Evolutionary conservation across 2,329 filamentous ascomycete genomes (phyloP), one percentile per base, ranked within the genome.

Genomic region (Pseudocercospora eumusae): DNA sequence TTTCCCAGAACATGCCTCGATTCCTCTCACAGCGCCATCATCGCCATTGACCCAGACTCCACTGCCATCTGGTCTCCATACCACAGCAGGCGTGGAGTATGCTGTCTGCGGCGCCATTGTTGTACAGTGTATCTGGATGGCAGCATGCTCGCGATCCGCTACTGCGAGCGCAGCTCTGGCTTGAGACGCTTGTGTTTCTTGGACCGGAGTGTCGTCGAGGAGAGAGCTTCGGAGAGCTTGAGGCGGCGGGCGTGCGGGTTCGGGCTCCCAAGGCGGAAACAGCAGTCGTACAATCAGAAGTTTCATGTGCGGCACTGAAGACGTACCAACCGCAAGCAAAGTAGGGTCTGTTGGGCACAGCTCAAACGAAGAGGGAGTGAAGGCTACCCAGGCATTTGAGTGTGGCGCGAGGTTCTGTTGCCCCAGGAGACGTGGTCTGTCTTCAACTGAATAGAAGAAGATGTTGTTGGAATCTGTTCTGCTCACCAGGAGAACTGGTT

Each of bases 41-140:
- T 88, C 86, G 3, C 84, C 84, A 74, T 86, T 88, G 11, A 88
- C 84, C 80, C 84, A 88, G 0, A 88, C 75, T 0, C 86, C 86
- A 45, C 78, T 82, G 0, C 84, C 85, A 70, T 86, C 81, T 1
- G 85, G 84, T 25, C 86, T 75, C 86, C 86, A 88, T 5, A 79
- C 81, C 6, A 88, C 76, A 56, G 84, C 81, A 7, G 86, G 86
- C 5, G 85, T 88, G 21, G 84, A 86, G 71, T 88, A 88, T 0
- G 81, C 77, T 28, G 85, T 87, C 70, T 88, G 86, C n/a, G 86
- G 84, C 20, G 86, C 83, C 67, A 86, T 77, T 0, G 85, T 86
- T 52, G 79, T 85, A 36, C 82, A 79, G 61, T 86, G 84, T 13
- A 87, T 79, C 31, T 81, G 69, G n/a, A 88, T 86, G 2, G 85